phyloP scores from a whole-genome alignment of 164 flowering plant species.

The Umbilicus rupestris region DNA sequence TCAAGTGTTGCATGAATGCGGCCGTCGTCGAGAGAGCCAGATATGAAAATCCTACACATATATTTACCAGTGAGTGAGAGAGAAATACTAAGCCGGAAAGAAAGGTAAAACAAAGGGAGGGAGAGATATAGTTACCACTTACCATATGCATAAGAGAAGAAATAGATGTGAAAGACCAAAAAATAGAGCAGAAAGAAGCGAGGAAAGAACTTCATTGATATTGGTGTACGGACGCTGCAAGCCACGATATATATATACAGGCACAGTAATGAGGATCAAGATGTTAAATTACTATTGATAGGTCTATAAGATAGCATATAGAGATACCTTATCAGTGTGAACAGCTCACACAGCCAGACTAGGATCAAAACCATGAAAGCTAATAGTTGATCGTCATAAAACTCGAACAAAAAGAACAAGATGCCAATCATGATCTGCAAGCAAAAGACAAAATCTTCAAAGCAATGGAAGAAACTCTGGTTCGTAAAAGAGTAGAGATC shows the following conservation, averaged over 20 bases:
- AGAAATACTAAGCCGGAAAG: background rate
- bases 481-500: background rate
- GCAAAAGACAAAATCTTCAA: conserved; percentile 8
- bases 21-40: conserved; percentile 84
- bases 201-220: conserved; percentile 98
- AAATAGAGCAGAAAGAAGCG: conserved; percentile 96
- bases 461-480: background rate
- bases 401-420: conserved; percentile 90
- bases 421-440: conserved; percentile 99
- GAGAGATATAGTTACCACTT: no score
- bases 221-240: conserved; percentile 93
- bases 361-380: conserved; percentile 96
- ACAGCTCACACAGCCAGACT: conserved; percentile 94
- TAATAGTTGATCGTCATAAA: conserved; percentile 95
- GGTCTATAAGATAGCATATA: conserved; percentile 17
- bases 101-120: conserved; percentile 2
- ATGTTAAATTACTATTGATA: background rate
- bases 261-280: background rate
- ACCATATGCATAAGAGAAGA: conserved; percentile 98
- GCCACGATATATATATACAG: no score
- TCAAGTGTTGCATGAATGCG: conserved; percentile 92
- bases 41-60: conserved; percentile 71
- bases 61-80: background rate
- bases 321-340: conserved; percentile 86
- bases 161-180: conserved; percentile 92